Percentiles rank a stretch among this genome's conserved stretches.
phyloP scores from a whole-genome alignment of 352 stramenopile species.

The Hyaloperonospora arabidopsidis region DNA sequence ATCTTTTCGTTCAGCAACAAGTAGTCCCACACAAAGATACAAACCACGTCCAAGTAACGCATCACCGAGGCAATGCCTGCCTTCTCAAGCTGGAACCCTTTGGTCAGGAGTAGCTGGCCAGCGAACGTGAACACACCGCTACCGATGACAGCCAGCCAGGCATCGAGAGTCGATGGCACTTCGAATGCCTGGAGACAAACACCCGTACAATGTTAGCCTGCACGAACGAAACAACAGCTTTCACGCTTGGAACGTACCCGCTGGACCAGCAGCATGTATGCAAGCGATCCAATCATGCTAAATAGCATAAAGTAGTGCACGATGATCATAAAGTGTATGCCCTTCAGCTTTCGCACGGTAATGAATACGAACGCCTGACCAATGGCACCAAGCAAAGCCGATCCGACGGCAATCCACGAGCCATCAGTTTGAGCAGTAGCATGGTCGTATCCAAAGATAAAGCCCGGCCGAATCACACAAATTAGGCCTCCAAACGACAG shows the following conservation, averaged over 20 bases:
- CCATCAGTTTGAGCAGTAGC: slow-evolving; percentile 32
- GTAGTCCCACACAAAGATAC: slow-evolving; percentile 73
- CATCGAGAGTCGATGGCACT: slow-evolving; percentile 24
- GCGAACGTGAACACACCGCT: slow-evolving; percentile 62
- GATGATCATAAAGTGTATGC: slow-evolving; percentile 50
- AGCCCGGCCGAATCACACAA: slow-evolving; percentile 42
- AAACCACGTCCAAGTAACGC: slow-evolving; percentile 81
- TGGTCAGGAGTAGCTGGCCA: slow-evolving; percentile 63
- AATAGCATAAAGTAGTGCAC: slow-evolving; percentile 80
- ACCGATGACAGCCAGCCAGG: slow-evolving; percentile 49
- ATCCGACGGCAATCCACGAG: slow-evolving; percentile 43
- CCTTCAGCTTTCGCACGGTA: slow-evolving; percentile 52
- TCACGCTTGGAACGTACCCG: slow-evolving; percentile 19
- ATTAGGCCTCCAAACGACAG: slow-evolving; percentile 41
- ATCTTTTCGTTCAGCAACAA: slow-evolving; percentile 54
- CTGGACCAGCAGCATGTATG: slow-evolving; percentile 53
- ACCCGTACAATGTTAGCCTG: slow-evolving; percentile 3
- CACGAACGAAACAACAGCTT: background rate
- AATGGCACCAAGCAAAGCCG: slow-evolving; percentile 48
- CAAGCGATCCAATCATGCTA: slow-evolving; percentile 34
- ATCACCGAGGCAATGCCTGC: slow-evolving; percentile 77
- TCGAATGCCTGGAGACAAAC: slow-evolving; percentile 34
- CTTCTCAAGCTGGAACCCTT: slow-evolving; percentile 79
- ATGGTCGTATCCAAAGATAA: slow-evolving; percentile 49
- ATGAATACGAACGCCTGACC: slow-evolving; percentile 68